Conservation (phyloP, 768 basidiomycete species). For the Pisolithus sp. region DNA sequence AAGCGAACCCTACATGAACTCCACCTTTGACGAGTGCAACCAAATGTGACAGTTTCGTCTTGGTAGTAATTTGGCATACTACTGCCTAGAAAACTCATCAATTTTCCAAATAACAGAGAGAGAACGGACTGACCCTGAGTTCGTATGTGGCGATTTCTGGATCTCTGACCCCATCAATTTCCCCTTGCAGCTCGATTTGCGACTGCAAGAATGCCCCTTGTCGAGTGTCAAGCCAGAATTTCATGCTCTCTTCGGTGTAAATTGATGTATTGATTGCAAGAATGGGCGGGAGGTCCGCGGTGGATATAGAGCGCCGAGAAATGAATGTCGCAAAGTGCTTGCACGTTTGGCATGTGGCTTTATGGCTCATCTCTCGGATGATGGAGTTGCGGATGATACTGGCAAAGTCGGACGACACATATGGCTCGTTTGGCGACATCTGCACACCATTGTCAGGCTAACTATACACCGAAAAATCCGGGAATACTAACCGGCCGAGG, state of each 20-base stretch:
- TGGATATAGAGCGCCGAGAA: slow-evolving; percentile 58
- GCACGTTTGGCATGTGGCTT: slow-evolving; percentile 81
- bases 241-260: slow-evolving; percentile 65
- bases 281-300: slow-evolving; percentile 69
- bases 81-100: slow-evolving; percentile 48
- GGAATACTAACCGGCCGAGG: slow-evolving; percentile 61
- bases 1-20: background rate
- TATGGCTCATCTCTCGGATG: slow-evolving; percentile 75
- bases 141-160: slow-evolving; percentile 55
- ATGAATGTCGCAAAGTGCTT: slow-evolving; percentile 70
- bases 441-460: slow-evolving; percentile 11
- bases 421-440: slow-evolving; percentile 33
- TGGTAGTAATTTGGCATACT: slow-evolving; percentile 71
- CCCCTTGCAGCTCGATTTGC: slow-evolving; percentile 49
- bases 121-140: slow-evolving; percentile 50
- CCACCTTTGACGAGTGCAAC: slow-evolving; percentile 82
- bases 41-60: slow-evolving; percentile 71
- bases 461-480: background rate
- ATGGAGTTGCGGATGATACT: slow-evolving; percentile 70
- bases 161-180: slow-evolving; percentile 54
- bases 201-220: slow-evolving; percentile 49
- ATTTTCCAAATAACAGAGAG: background rate
- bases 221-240: slow-evolving; percentile 64
- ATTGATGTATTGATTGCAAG: slow-evolving; percentile 83
- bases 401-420: slow-evolving; percentile 46